Evolutionary conservation across 768 basidiomycete genomes (phyloP).

Genomic region (Lactarius akahatsu): DNA sequence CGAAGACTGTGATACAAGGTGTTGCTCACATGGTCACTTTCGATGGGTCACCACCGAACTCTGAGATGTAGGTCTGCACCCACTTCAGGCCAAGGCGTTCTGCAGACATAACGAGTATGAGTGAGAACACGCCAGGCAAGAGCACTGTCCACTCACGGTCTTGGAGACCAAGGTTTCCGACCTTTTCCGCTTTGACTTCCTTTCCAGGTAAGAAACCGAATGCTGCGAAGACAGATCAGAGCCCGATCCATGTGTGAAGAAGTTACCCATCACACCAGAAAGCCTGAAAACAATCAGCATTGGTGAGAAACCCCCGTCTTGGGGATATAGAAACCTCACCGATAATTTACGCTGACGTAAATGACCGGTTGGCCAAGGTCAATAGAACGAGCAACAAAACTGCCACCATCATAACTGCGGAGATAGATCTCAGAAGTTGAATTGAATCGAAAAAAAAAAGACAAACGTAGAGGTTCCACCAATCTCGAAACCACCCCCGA

Average conservation of each 20-base stretch:
- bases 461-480: constrained; percentile 21
- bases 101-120: constrained; percentile 30
- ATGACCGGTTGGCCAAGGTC: constrained; percentile 31
- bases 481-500: constrained; percentile 30
- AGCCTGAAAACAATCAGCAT: constrained; percentile 9
- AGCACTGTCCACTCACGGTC: constrained; percentile 48
- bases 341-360: constrained; percentile 35
- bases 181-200: constrained; percentile 51
- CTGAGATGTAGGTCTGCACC: constrained; percentile 62
- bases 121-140: neutral
- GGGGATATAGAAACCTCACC: constrained; percentile 20
- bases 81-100: constrained; percentile 59
- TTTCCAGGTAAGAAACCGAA: constrained; percentile 54
- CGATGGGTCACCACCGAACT: constrained; percentile 63
- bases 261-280: constrained; percentile 15
- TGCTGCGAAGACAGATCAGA: constrained; percentile 30
- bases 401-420: constrained; percentile 30
- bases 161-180: constrained; percentile 64
- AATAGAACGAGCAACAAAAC: constrained; percentile 31
- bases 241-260: neutral
- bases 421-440: neutral
- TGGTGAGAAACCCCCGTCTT: neutral
- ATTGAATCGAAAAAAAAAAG: neutral
- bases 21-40: constrained; percentile 55
- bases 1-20: constrained; percentile 9